Percentiles rank a stretch among this genome's conserved stretches.
These are phyloP conservation scores for Fusarium sp. DNA, from an alignment of 2,329 filamentous ascomycete genomes.

Conservation along the genomic window DNA sequence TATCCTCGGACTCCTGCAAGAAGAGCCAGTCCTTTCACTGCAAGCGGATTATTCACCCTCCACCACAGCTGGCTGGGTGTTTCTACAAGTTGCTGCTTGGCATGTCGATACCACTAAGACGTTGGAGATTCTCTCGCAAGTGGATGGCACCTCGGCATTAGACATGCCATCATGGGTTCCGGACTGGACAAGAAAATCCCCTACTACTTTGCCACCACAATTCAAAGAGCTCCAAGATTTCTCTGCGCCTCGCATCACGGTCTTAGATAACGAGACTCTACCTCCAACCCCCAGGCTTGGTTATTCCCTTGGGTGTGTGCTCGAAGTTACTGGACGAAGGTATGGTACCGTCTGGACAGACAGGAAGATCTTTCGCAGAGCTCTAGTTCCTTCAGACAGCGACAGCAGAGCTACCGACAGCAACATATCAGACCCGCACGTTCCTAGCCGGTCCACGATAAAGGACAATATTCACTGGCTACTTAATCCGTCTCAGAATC, in stretches of 20 bases:
- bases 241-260: neutral
- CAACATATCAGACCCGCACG: neutral
- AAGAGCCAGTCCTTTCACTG: neutral
- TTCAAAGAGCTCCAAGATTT: neutral
- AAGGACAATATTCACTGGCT: neutral
- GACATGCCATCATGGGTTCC: neutral
- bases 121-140: neutral
- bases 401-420: neutral
- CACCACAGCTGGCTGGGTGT: neutral
- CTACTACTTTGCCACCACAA: neutral
- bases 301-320: neutral
- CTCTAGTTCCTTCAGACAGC: neutral
- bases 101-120: neutral
- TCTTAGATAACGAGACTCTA: rapidly evolving
- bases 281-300: neutral
- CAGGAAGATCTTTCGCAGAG: neutral
- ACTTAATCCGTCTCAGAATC: neutral
- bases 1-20: neutral
- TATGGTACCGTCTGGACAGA: neutral
- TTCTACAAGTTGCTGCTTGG: neutral
- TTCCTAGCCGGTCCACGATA: neutral
- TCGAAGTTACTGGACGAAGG: neutral
- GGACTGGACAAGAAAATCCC: neutral
- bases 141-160: neutral
- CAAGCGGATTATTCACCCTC: neutral